A percentile compares a stretch with the other conserved stretches of the same genome.
phyloP scores from a whole-genome alignment of 2,329 filamentous ascomycete species.

The Pseudopithomyces chartarum region DNA sequence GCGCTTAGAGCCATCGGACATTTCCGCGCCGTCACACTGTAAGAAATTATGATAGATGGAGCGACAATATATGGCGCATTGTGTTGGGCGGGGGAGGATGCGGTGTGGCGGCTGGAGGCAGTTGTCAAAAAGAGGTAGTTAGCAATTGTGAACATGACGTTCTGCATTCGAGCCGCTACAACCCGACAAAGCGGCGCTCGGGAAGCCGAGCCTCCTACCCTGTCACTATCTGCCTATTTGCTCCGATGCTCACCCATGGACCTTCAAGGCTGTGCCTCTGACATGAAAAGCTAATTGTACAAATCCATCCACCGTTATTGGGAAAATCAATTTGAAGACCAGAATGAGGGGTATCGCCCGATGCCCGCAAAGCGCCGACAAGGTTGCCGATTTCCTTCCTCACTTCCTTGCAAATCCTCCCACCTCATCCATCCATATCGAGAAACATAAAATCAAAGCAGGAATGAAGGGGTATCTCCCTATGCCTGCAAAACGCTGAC shows the following conservation, averaged over 20 bases:
- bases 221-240: neutral
- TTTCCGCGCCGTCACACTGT: slow-evolving; percentile 44
- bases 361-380: no score
- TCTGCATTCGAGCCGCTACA: slow-evolving; percentile 3
- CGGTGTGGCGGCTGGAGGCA: neutral
- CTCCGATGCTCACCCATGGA: neutral
- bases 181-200: slow-evolving; percentile 6
- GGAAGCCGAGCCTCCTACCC: slow-evolving; percentile 2
- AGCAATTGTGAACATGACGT: slow-evolving; percentile 4
- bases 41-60: slow-evolving; percentile 24
- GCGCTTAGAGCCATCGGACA: slow-evolving; percentile 58
- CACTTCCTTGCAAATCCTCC: no score
- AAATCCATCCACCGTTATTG: neutral
- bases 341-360: no score
- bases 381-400: no score
- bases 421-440: no score
- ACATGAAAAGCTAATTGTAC: neutral
- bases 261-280: no score
- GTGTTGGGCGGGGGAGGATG: slow-evolving; percentile 12
- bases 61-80: slow-evolving; percentile 12
- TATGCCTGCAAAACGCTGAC: no score
- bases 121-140: neutral
- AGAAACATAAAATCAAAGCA: neutral
- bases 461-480: neutral
- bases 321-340: no score